A percentile compares a stretch with the other conserved stretches of the same genome.
phyloP scores from a whole-genome alignment of 805 yeast genomes.

The Pichia scutulata region DNA sequence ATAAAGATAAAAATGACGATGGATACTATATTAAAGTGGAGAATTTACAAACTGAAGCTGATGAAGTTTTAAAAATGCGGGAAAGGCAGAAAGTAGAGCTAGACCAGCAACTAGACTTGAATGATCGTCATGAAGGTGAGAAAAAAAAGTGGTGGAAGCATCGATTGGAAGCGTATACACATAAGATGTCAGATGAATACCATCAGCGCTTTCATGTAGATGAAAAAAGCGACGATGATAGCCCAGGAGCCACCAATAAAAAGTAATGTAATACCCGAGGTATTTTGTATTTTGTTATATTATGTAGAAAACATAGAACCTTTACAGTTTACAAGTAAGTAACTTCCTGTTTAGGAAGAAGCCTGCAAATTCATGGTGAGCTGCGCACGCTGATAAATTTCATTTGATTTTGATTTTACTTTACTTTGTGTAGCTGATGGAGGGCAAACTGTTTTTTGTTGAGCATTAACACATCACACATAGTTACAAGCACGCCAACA shows the following conservation, averaged over 20 bases:
- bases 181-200: background rate
- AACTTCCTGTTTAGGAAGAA: background rate
- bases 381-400: background rate
- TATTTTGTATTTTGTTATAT: too few species aligned
- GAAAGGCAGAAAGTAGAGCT: background rate
- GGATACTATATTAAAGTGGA: conserved; percentile 2
- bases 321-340: background rate
- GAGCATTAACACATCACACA: background rate
- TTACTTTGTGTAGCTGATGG: background rate
- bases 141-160: conserved; percentile 40
- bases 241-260: background rate
- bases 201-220: background rate
- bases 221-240: background rate
- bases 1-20: background rate
- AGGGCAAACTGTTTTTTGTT: background rate
- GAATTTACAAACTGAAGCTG: conserved; percentile 11
- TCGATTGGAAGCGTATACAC: conserved; percentile 30
- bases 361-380: background rate
- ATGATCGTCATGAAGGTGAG: conserved; percentile 29
- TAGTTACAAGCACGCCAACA: background rate
- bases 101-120: background rate
- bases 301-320: too few species aligned
- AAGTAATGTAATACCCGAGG: background rate
- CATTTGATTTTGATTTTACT: background rate
- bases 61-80: conserved; percentile 8